Percentiles rank a stretch among this genome's conserved stretches.
Conservation (phyloP, 176 grass and related monocot genomes). For the Eleusine indica region DNA sequence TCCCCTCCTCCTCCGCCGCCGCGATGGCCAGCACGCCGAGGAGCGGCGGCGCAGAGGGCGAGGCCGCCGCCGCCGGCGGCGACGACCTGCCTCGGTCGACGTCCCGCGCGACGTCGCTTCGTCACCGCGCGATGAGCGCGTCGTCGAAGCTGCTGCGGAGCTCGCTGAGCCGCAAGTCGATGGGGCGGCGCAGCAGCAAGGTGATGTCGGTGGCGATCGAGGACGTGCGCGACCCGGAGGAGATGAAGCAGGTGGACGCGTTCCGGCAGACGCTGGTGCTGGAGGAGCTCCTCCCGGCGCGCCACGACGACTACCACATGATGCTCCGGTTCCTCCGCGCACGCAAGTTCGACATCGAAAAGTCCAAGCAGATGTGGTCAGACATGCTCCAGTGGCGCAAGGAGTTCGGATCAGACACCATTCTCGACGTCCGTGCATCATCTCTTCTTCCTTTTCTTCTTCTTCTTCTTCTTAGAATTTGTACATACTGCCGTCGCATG, state of each 20-base stretch:
- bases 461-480: not conserved
- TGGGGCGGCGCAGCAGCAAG: constrained; percentile 90
- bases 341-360: constrained; percentile 92
- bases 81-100: not conserved
- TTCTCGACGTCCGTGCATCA: constrained; percentile 50
- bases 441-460: not conserved
- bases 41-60: constrained; percentile 33
- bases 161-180: constrained; percentile 59
- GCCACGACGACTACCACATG: constrained; percentile 99
- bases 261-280: constrained; percentile 92
- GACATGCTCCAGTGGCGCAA: constrained; percentile 90
- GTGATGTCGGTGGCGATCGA: constrained; percentile 93
- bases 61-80: constrained; percentile 27
- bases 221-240: constrained; percentile 87
- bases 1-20: not conserved
- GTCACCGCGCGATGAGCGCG: constrained; percentile 75
- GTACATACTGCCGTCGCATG: too few relatives aligned
- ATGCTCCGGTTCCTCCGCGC: constrained; percentile 90
- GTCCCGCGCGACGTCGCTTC: constrained; percentile 50
- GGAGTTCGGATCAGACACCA: constrained; percentile 77
- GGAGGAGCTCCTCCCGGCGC: constrained; percentile 90
- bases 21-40: constrained; percentile 14
- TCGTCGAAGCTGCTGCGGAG: constrained; percentile 86
- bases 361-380: constrained; percentile 91
- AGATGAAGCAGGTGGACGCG: constrained; percentile 87